Evolutionary conservation across 1,139 yeast species (phyloP).

Genomic region (Candida frijolesensis): DNA sequence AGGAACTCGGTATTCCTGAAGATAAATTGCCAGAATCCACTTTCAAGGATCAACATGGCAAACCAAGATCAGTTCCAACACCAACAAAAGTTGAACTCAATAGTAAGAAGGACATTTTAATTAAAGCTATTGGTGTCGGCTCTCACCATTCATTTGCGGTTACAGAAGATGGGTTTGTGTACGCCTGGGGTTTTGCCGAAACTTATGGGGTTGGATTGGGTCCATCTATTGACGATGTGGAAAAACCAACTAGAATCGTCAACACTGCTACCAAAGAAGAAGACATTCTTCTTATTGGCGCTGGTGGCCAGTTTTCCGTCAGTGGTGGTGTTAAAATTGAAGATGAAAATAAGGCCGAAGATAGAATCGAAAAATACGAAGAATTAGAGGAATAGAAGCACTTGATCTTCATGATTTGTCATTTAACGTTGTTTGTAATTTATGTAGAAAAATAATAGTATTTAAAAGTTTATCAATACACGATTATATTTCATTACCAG

Average conservation of each 20-base stretch:
- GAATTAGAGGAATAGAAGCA: conserved; percentile 33
- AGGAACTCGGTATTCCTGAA: conserved; percentile 79
- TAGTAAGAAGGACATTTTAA: conserved; percentile 34
- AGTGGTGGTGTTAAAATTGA: conserved; percentile 74
- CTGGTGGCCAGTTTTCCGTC: conserved; percentile 94
- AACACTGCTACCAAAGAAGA: conserved; percentile 90
- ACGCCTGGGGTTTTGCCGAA: conserved; percentile 98
- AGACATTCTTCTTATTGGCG: conserved; percentile 70
- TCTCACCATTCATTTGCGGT: conserved; percentile 92
- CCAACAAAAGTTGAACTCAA: conserved; percentile 63
- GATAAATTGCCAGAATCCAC: conserved; percentile 65
- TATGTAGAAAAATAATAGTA: not conserved
- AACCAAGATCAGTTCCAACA: conserved; percentile 82
- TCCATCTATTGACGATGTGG: conserved; percentile 87
- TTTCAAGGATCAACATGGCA: conserved; percentile 76
- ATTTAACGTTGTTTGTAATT: conserved; percentile 1
- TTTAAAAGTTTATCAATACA: not conserved
- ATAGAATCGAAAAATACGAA: conserved; percentile 55
- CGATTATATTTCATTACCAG: not conserved
- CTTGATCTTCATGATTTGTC: not conserved
- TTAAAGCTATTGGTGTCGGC: conserved; percentile 75
- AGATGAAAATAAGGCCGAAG: conserved; percentile 63
- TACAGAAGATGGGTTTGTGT: conserved; percentile 79
- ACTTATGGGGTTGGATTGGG: conserved; percentile 96
- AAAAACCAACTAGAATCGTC: conserved; percentile 78